Base-by-base conservation (phyloP, 768 basidiomycete genomes). In the Kwoniella europaea region DNA sequence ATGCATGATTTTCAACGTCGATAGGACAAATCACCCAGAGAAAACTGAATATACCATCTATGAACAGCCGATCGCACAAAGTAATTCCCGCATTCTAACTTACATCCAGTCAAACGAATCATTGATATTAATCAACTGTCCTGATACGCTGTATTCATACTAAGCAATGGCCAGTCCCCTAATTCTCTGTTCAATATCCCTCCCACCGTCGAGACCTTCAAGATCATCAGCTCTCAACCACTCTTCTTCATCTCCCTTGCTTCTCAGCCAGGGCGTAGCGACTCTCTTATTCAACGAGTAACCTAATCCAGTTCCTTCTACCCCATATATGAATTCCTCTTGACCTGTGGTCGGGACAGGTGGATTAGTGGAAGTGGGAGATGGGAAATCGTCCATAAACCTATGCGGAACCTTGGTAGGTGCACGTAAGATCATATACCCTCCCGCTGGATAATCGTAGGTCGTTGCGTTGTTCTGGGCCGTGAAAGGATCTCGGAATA, bases 231-330 rank as follows among this genome's bases (percentile, higher is more conserved):
- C 60, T 20, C 44, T 68, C 15, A 72, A 22, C 71, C 71, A 72
- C 56, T 72, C 71, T 42, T 72, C 71, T 18, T 67, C 71, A 22
- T 64, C 55, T 15, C 60, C 60, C 16, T 43, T 54, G 3, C 41
- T 46, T 22, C 71, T 63, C 35, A 72, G 29, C 71, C 71, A 72
- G 2, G 71, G 71, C 9, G 71, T 72, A 22, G 71, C 67, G 10
- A 67, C 67, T 65, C 71, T 64, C 54, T 63, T 63, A 54, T 72
- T 72, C n/a, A 72, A 42, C 29, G 67, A 68, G 41, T 72, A 72
- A 10, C 71, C 71, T 42, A 72, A 52, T 24, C 71, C 71, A 13
- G 65, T 53, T 1, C 71, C 71, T 10, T 63, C 59, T 12, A 50
- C 44, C 2, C 41, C 59, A 22, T 59, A 52, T 27, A 55, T 52